phyloP scores from a whole-genome alignment of 805 yeast genomes.

The Pichia phayaonensis region DNA sequence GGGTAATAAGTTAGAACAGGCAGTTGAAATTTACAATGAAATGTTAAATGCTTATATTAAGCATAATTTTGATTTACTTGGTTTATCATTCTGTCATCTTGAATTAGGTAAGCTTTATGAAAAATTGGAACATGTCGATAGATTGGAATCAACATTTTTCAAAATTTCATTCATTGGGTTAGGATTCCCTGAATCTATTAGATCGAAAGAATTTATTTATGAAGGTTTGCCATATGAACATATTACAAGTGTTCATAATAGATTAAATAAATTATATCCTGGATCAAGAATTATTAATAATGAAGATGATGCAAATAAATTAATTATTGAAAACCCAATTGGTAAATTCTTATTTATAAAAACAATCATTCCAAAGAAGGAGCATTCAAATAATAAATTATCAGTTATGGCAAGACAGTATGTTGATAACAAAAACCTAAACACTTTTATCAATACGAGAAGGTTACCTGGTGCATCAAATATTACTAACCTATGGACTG shows the following conservation, averaged over 20 bases:
- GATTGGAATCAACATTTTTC: conserved; percentile 71
- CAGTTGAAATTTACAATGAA: conserved; percentile 71
- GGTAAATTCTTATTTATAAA: conserved; percentile 71
- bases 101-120: conserved; percentile 62
- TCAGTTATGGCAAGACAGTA: conserved; percentile 63
- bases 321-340: conserved; percentile 44
- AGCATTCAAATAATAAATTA: conserved; percentile 32
- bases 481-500: conserved; percentile 79
- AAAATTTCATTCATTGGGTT: conserved; percentile 73
- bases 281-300: conserved; percentile 67
- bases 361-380: conserved; percentile 63
- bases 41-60: conserved; percentile 67
- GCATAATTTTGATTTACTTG: conserved; percentile 66
- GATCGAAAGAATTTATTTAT: conserved; percentile 72
- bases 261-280: conserved; percentile 67
- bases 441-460: conserved; percentile 60
- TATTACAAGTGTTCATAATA: conserved; percentile 71
- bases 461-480: conserved; percentile 67
- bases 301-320: conserved; percentile 43
- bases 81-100: conserved; percentile 63
- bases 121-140: conserved; percentile 59
- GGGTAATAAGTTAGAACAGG: conserved; percentile 73
- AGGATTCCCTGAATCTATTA: conserved; percentile 72
- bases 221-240: conserved; percentile 88
- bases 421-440: conserved; percentile 66